Evolutionary conservation across 441 rosid genomes (phyloP), one percentile per base, ranked within the genome.

Genomic region (Syzygium malaccense): DNA sequence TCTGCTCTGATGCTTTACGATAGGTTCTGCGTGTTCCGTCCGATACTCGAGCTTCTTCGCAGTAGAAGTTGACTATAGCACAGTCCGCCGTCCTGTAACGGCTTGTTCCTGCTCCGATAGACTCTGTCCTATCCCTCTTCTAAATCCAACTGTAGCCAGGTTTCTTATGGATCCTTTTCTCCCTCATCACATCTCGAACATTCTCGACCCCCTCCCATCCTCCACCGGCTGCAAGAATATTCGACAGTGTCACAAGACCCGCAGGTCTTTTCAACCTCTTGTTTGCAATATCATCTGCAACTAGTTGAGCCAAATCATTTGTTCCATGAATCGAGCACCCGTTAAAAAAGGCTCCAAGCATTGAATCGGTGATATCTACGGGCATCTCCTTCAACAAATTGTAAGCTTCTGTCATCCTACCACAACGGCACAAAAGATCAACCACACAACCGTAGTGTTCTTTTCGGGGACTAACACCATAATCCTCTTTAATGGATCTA

Each of bases 341-440:
- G 53, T 91, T 91, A 55, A 92, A 90, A 88, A 93, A 93, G 88
- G 95, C 92, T 85, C 94, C 93, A 26, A 91, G 60, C 26, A 91
- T 91, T 87, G 93, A 91, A 86, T 92, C 89, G 0, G 93, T 92
- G 54, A 91, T 66, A 58, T 85, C 86, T 19, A 87, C 45, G 4
- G 91, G 90, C 91, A 92, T 90, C 64, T 90, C 89, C 87, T 85
- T 89, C 83, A 92, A 60, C 87, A 93, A 85, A 55, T 91, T 78
- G 71, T 87, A 91, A 85, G 93, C 93, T 88, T 92, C 93, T n/a
- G 7, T 80, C 87, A 92, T 88, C 90, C 87, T 90, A 86, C 93
- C 93, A 17, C 93, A 88, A 55, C 93, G 94, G 45, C 94, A 93
- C 89, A 92, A 85, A 92, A 93, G 92, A 86, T 93, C 95, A 75